phyloP scores from a whole-genome alignment of 257 asterid genomes.

The Solanum paucissectum region DNA sequence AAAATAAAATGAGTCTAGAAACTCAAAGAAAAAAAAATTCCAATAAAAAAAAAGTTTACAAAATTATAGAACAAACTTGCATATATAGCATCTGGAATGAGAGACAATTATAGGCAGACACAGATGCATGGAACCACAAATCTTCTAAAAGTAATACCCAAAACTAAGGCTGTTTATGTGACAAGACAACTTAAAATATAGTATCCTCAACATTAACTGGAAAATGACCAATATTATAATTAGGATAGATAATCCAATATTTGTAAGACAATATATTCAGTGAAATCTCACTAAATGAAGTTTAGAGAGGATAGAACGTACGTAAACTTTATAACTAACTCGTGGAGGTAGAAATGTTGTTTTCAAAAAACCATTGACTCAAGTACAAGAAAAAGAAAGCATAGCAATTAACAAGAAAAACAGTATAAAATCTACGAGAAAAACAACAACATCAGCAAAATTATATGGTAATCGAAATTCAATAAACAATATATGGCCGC shows the following conservation, averaged over 20 bases:
- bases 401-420: no score
- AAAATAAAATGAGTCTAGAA: not conserved
- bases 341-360: not conserved
- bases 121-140: not conserved
- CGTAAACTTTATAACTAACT: no score
- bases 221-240: not conserved
- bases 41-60: not conserved
- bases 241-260: no score
- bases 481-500: no score
- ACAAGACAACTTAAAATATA: not conserved
- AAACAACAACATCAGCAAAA: not conserved
- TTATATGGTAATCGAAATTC: no score
- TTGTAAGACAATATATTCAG: no score
- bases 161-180: not conserved
- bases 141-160: not conserved
- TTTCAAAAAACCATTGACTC: no score
- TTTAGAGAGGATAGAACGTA: no score
- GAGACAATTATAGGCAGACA: not conserved
- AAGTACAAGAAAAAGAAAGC: not conserved
- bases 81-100: not conserved
- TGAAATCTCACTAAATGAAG: not conserved
- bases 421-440: not conserved
- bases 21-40: not conserved
- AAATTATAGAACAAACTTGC: not conserved
- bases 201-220: not conserved